Percentiles rank a stretch among this genome's conserved stretches.
Evolutionary conservation across 1,139 yeast genomes (phyloP).

Genomic region (Komagataea norvegica): DNA sequence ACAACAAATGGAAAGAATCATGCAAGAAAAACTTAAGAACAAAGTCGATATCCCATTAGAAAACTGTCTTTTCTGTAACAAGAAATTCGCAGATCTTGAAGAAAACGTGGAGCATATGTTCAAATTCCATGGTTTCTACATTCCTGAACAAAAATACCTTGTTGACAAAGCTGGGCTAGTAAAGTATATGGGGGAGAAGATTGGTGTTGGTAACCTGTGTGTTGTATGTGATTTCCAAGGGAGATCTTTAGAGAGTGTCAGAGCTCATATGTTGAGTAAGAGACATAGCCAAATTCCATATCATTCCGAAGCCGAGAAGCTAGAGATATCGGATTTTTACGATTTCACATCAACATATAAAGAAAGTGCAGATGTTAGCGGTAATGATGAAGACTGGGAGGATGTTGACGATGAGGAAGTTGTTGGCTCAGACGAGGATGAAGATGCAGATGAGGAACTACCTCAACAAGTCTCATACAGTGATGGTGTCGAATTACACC

Average conservation of each 20-base stretch:
- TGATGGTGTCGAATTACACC: slow-evolving; percentile 71
- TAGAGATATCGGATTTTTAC: slow-evolving; percentile 87
- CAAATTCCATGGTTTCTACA: slow-evolving; percentile 70
- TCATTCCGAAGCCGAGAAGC: slow-evolving; percentile 75
- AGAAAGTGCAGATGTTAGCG: slow-evolving; percentile 41
- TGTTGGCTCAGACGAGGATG: slow-evolving; percentile 39
- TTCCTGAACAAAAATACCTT: slow-evolving; percentile 76
- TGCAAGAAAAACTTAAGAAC: slow-evolving; percentile 52
- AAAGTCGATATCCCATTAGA: slow-evolving; percentile 68
- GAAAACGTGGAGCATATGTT: slow-evolving; percentile 72
- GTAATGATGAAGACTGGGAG: slow-evolving; percentile 32
- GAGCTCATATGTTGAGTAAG: slow-evolving; percentile 88
- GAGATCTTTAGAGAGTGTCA: slow-evolving; percentile 74
- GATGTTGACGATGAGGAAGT: slow-evolving; percentile 40
- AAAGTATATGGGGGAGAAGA: slow-evolving; percentile 79
- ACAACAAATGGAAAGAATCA: slow-evolving; percentile 45
- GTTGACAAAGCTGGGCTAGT: slow-evolving; percentile 70
- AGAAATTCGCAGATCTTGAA: slow-evolving; percentile 45
- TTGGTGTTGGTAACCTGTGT: slow-evolving; percentile 89
- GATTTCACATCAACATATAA: slow-evolving; percentile 66
- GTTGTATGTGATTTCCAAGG: slow-evolving; percentile 86
- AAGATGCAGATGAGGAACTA: slow-evolving; percentile 44
- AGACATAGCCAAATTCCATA: slow-evolving; percentile 89
- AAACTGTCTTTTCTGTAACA: slow-evolving; percentile 75
- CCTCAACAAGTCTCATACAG: slow-evolving; percentile 45